Percentiles rank a stretch among this genome's conserved stretches.
These are phyloP conservation scores for Penicillium desertorum DNA, from an alignment of 495 filamentous ascomycete genomes.

Conservation along the genomic window DNA sequence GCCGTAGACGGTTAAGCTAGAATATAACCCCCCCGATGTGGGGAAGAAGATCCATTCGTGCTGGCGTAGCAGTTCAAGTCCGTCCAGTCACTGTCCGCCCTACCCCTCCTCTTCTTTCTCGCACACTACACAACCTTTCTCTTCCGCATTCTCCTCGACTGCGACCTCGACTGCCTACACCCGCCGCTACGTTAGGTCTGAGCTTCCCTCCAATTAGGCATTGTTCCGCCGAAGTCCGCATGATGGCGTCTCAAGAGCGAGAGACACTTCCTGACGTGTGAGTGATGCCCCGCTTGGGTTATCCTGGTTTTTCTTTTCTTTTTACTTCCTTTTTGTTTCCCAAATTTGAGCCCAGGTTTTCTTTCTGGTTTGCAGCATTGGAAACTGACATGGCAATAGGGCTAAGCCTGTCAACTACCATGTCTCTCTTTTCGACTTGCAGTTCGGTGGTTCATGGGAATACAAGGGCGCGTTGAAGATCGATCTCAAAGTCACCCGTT, in stretches of 20 bases:
- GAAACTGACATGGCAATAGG: slow-evolving; percentile 33
- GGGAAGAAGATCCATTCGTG: slow-evolving; percentile 41
- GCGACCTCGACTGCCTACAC: slow-evolving; percentile 23
- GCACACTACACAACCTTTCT: slow-evolving; percentile 26
- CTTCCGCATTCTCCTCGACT: slow-evolving; percentile 25
- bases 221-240: slow-evolving; percentile 44
- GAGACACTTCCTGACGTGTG: slow-evolving; percentile 55
- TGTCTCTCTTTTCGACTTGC: slow-evolving; percentile 75
- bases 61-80: slow-evolving; percentile 28
- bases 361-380: background rate
- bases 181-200: slow-evolving; percentile 17
- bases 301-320: background rate
- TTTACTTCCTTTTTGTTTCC: background rate
- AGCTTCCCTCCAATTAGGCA: slow-evolving; percentile 23
- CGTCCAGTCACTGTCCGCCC: slow-evolving; percentile 31
- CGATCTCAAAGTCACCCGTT: slow-evolving; percentile 58
- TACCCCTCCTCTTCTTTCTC: slow-evolving; percentile 29
- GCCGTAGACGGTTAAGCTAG: slow-evolving; percentile 24
- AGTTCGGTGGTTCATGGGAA: slow-evolving; percentile 67
- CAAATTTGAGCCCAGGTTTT: background rate
- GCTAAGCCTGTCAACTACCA: slow-evolving; percentile 85
- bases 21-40: slow-evolving; percentile 30
- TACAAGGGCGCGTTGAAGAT: slow-evolving; percentile 80
- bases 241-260: slow-evolving; percentile 49
- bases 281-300: slow-evolving; percentile 20